A percentile compares a stretch with the other conserved stretches of the same genome.
Evolutionary conservation across 129 eudicot species (phyloP).

Genomic region (Pittosporum tobira): DNA sequence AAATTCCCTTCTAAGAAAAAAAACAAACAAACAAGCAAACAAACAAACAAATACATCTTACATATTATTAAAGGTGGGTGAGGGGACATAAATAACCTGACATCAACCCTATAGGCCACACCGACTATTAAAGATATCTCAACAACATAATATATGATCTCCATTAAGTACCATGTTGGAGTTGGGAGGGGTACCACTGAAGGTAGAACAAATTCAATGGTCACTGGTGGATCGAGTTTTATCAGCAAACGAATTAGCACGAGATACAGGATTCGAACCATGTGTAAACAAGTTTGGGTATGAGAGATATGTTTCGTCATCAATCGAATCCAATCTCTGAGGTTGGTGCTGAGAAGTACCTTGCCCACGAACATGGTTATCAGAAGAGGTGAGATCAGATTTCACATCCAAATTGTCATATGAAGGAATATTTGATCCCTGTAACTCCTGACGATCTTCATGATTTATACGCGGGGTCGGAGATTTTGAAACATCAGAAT

Average conservation of each 20-base stretch:
- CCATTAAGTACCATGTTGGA: too few species aligned
- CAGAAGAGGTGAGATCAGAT: conserved; percentile 13
- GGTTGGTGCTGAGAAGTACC: conserved; percentile 35
- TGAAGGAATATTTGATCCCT: conserved; percentile 14
- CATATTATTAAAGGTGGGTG: too few species aligned
- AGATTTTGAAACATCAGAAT: conserved; percentile 18
- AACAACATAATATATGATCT: too few species aligned
- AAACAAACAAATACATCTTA: too few species aligned
- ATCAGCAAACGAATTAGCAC: conserved; percentile 37
- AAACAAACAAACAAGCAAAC: too few species aligned
- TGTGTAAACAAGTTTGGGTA: conserved; percentile 69
- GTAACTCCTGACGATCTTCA: conserved; percentile 1
- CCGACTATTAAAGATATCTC: too few species aligned
- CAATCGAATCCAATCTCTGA: conserved; percentile 67
- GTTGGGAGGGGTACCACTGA: not conserved
- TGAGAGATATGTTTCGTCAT: conserved; percentile 61
- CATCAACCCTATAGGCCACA: too few species aligned
- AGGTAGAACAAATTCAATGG: conserved; percentile 12
- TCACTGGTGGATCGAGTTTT: conserved; percentile 19
- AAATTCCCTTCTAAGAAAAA: too few species aligned
- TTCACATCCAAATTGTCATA: conserved; percentile 11
- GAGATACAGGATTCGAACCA: conserved; percentile 29
- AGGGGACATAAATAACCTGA: too few species aligned
- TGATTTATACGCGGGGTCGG: conserved; percentile 11
- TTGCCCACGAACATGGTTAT: conserved; percentile 8